Base-by-base conservation (phyloP, 164 flowering plant species). In the Stephania cephalantha region DNA sequence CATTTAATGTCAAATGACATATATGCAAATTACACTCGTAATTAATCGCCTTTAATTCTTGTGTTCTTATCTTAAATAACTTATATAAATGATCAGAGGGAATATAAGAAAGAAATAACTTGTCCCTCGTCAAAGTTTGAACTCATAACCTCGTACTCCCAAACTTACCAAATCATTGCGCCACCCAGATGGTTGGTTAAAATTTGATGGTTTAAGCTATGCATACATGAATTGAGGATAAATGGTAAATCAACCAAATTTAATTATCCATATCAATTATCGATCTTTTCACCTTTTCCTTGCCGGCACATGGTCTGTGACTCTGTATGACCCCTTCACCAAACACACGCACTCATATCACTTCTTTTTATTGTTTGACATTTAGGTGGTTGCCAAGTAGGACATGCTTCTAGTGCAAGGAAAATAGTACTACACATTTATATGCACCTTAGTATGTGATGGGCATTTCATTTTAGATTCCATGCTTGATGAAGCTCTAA, bases 371-470 rank as follows among this genome's bases (percentile, higher is more conserved):
- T 4, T 61, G 22, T 61, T 61, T 61, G 66, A 61, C 66, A 61
- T 20, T 61, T 61, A n/a, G 66, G 66, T 61, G 66, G 66, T 61
- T 61, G 66, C 25, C 18, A 61, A 15, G 66, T 61, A 61, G 66
- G 29, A 17, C 66, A 61, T 61, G 25, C 66, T 61, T 61, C 66
- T 15, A n/a, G n/a, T 61, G 22, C 66, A 61, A 61, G 29, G 29
- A 61, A 58, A 35, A 35, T 53, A 12, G 22, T 4, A 61, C 9
- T 18, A 61, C 9, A 6, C 66, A 61, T 61, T 61, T 20, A n/a
- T 61, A n/a, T 61, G 66, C 25, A 61, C 1, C 9, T 4, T 18
- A 20, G n/a, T 61, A 3, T 20, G 22, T 2, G 5, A 4, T 15
- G 8, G 17, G 63, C 66, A 35, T 35, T 35, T 61, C 66, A 61